Base-by-base conservation (phyloP, 768 basidiomycete genomes). In the Lyophyllum shimeji region DNA sequence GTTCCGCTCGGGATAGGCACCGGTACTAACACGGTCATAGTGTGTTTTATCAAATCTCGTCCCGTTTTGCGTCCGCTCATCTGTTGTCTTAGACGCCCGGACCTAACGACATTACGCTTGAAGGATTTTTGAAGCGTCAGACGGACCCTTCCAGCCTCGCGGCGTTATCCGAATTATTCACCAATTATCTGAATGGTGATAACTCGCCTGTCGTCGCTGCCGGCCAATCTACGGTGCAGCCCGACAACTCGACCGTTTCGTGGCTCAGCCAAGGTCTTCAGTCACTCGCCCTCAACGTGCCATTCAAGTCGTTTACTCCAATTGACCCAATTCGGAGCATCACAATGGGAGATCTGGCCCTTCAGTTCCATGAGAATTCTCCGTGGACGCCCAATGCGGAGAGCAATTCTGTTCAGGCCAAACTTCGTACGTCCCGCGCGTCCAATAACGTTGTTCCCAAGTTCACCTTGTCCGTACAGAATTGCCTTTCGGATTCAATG, bases 251-350 rank as follows among this genome's bases (percentile, higher is more conserved):
- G 12, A 62, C 69, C 4, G 80, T 90, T 53, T 81, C 82, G 7
- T 91, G 89, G 89, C 79, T 91, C 15, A 85, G 78, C 55, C 66
- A 74, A 51, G 89, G 86, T 7, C 66, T 91, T 27, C 65, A 81
- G 62, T 75, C 77, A 23, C 76, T 91, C 18, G 63, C 67, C n/a
- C 73, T 90, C 42, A 73, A 74, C 6, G 86, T 90, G 1, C 88
- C 87, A 1, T 86, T 90, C 69, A 78, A 80, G 40, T 66, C 75
- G 9, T 63, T 59, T 29, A 64, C 63, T 1, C 75, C 82, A 3
- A 86, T 90, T 53, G 74, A 82, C 61, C 85, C 87, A 15, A 89
- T 89, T 62, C 76, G 74, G 48, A 71, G 74, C n/a, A 89, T 90
- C 60, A 69, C 72, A 12, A 89, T 90, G 37, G 85, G 82, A 7